These are phyloP conservation scores for Puccinia horiana DNA, from an alignment of 1,284 basidiomycete genomes.

Conservation along the genomic window DNA sequence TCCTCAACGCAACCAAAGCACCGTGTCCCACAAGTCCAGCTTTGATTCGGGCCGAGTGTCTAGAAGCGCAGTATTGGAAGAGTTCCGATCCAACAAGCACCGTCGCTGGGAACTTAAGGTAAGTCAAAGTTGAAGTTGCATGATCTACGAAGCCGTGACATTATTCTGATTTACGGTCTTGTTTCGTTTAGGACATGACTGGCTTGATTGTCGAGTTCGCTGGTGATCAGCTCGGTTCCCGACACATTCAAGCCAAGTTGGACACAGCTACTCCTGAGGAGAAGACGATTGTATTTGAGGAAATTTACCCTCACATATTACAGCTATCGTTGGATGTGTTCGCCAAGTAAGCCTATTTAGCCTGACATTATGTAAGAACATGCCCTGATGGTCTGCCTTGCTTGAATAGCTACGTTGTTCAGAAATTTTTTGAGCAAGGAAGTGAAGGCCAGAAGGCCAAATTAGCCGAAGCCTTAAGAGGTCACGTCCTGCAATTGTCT, in stretches of 20 bases:
- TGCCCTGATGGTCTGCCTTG: constrained; percentile 54
- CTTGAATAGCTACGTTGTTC: constrained; percentile 70
- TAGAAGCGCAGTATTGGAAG: constrained; percentile 74
- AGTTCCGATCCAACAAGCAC: constrained; percentile 77
- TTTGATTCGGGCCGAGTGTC: constrained; percentile 37
- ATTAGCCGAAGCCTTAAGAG: constrained; percentile 75
- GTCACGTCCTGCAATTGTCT: constrained; percentile 74
- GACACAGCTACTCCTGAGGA: constrained; percentile 65
- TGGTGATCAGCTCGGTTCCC: constrained; percentile 86
- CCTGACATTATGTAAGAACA: constrained; percentile 63
- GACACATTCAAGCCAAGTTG: constrained; percentile 59
- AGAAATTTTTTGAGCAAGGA: constrained; percentile 92
- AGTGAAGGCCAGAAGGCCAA: constrained; percentile 72
- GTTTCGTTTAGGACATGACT: constrained; percentile 70
- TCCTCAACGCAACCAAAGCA: neutral
- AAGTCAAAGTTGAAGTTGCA: constrained; percentile 50
- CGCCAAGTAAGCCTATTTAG: constrained; percentile 70
- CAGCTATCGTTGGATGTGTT: constrained; percentile 91
- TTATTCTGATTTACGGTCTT: neutral
- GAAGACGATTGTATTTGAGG: constrained; percentile 71
- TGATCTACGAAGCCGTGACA: neutral
- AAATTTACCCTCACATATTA: constrained; percentile 79
- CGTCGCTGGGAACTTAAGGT: constrained; percentile 79
- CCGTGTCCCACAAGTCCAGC: constrained; percentile 28
- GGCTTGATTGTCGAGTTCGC: constrained; percentile 90